Evolutionary conservation across 83 land plant species (phyloP).

Genomic region (Diphasiastrum complanatum): DNA sequence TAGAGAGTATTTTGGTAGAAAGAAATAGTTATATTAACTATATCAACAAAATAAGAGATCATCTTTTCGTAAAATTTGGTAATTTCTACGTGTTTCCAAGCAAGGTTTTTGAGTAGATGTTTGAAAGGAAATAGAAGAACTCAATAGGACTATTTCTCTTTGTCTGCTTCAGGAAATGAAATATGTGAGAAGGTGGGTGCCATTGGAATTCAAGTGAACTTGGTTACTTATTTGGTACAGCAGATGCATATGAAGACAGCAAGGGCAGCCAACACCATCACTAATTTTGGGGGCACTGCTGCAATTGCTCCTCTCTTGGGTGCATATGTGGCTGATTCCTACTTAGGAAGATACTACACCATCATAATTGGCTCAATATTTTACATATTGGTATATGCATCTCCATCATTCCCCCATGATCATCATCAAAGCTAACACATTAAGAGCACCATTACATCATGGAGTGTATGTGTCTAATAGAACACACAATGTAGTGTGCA

Average conservation of each 20-base stretch:
- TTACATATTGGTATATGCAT: not conserved
- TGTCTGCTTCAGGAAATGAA: conserved; percentile 1
- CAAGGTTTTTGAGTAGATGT: too few relatives aligned
- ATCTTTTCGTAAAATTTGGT: too few relatives aligned
- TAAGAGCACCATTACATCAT: not conserved
- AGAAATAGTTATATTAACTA: too few relatives aligned
- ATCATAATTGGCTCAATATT: conserved; percentile 3
- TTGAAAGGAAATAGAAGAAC: too few relatives aligned
- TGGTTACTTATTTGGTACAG: conserved; percentile 10
- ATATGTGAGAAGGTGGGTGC: not conserved
- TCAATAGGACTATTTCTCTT: too few relatives aligned
- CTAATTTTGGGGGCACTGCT: not conserved
- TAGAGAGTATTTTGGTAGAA: too few relatives aligned
- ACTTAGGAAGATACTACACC: not conserved
- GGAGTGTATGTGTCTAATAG: not conserved
- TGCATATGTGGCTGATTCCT: not conserved
- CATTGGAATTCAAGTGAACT: conserved; percentile 1
- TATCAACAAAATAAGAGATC: too few relatives aligned
- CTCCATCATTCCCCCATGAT: not conserved
- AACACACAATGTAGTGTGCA: too few relatives aligned
- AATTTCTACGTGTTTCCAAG: too few relatives aligned
- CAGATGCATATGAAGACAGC: not conserved
- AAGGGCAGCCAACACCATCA: not conserved
- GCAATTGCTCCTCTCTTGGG: not conserved
- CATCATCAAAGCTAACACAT: not conserved